Base-by-base conservation (phyloP, 164 flowering plant species). In the Magnolia sinica region DNA sequence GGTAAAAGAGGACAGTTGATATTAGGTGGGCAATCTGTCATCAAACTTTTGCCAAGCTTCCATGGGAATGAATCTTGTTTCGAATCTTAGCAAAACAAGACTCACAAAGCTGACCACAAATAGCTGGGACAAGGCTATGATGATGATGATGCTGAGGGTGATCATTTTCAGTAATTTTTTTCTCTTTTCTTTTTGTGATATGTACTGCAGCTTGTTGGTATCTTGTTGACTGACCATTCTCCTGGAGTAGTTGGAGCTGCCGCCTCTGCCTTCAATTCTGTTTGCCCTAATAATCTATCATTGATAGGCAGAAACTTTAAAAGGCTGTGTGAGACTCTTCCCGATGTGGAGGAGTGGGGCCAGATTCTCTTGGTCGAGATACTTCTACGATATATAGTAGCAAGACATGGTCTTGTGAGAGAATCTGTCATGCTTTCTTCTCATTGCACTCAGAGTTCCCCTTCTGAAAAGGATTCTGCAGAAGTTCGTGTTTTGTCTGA, bases 311-410 rank as follows among this genome's bases (percentile, higher is more conserved):
- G 81, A 86, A 84, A 84, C 69, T 96, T 87, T 74, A 86, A 72
- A 84, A 86, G 83, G 77, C 81, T 96, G 77, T 92, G 99, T 79
- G 92, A 94, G 85, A 85, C 84, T 83, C 93, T 96, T 76, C 99
- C 97, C 58, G 99, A 96, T 83, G 93, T 94, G 74, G 99, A 96
- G 86, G 98, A 94, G 79, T 94, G 98, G 99, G 98, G 98, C 61
- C 98, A 94, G 84, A 92, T 94, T 80, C 77, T 89, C 50, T 83
- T 94, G 81, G 88, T 92, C 79, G 97, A 87, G 73, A 91, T 92
- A 73, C 93, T 96, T 80, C 81, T 96, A 68, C 92, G 99, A 27
- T 96, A 89, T 85, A 89, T 81, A 20, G 84, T 94, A 59, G 97
- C 98, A 71, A 89, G 87, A 78, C 91, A 92, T 87, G 99, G 99